Conservation (phyloP, 352 stramenopile species). For the Phytopythium litorale region DNA sequence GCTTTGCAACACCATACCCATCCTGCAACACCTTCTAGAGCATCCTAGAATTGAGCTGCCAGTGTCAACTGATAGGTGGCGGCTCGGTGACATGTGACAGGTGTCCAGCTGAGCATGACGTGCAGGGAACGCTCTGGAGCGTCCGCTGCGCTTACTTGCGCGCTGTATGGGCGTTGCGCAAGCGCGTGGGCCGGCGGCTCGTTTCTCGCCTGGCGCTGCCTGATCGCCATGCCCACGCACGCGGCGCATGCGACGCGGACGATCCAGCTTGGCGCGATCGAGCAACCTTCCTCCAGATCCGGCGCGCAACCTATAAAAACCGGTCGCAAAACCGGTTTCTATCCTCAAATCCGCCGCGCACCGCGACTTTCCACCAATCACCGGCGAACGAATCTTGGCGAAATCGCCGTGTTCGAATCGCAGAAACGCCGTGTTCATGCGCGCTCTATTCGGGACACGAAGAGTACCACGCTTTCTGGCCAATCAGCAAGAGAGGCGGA, state of each 20-base stretch:
- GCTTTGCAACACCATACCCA: too few relatives aligned
- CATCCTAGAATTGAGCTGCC: not conserved
- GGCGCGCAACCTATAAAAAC: not conserved
- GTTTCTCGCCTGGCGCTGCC: not conserved
- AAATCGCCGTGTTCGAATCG: conserved; percentile 1
- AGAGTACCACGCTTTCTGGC: conserved; percentile 13
- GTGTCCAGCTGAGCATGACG: not conserved
- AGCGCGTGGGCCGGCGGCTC: not conserved
- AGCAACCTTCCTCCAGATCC: conserved; percentile 2
- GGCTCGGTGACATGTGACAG: not conserved
- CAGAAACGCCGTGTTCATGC: conserved; percentile 12
- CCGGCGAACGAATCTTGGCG: conserved; percentile 2
- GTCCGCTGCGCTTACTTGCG: not conserved
- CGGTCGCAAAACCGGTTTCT: not conserved
- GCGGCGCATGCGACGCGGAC: conserved; percentile 1
- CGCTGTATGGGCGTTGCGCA: not conserved
- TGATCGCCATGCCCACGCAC: not conserved
- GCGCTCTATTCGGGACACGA: conserved; percentile 8
- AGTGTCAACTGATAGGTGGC: not conserved
- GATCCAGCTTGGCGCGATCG: not conserved
- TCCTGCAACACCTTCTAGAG: too few relatives aligned
- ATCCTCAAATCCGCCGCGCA: conserved; percentile 1
- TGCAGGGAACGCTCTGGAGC: not conserved
- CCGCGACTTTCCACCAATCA: conserved; percentile 7
- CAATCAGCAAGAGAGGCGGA: conserved; percentile 15